phyloP scores from a whole-genome alignment of 108 stramenopile species.

The Cyclotella atomus region DNA sequence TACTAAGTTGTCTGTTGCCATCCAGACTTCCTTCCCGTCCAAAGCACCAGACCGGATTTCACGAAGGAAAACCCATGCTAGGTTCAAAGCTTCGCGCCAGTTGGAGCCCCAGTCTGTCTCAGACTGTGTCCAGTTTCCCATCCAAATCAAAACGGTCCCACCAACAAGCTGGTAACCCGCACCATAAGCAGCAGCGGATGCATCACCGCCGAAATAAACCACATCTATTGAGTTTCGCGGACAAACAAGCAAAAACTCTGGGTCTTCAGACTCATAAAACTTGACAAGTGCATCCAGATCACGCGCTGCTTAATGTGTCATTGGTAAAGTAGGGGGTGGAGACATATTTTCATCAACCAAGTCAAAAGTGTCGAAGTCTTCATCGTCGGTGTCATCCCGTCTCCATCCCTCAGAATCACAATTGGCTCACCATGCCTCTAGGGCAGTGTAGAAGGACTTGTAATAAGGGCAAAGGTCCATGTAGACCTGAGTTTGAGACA shows the following conservation, averaged over 20 bases:
- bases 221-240: neutral
- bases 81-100: slow-evolving; percentile 12
- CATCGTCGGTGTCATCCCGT: neutral
- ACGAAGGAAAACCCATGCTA: neutral
- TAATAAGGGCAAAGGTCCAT: neutral
- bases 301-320: neutral
- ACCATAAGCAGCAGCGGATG: slow-evolving; percentile 3
- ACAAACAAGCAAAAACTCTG: neutral
- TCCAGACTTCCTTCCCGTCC: slow-evolving; percentile 12
- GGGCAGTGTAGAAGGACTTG: slow-evolving; percentile 15
- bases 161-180: neutral
- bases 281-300: neutral
- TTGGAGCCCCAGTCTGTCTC: slow-evolving; percentile 1
- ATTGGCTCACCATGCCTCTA: slow-evolving; percentile 10
- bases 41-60: neutral
- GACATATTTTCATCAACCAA: neutral
- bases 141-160: neutral
- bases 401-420: slow-evolving; percentile 3
- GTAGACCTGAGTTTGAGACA: slow-evolving; percentile 7
- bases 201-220: slow-evolving; percentile 16
- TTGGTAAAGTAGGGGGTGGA: neutral
- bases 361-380: neutral
- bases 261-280: neutral
- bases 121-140: slow-evolving; percentile 8
- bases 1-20: neutral